Evolutionary conservation across 495 filamentous ascomycete genomes (phyloP).

Genomic region (Aspergillus heteromorphus): DNA sequence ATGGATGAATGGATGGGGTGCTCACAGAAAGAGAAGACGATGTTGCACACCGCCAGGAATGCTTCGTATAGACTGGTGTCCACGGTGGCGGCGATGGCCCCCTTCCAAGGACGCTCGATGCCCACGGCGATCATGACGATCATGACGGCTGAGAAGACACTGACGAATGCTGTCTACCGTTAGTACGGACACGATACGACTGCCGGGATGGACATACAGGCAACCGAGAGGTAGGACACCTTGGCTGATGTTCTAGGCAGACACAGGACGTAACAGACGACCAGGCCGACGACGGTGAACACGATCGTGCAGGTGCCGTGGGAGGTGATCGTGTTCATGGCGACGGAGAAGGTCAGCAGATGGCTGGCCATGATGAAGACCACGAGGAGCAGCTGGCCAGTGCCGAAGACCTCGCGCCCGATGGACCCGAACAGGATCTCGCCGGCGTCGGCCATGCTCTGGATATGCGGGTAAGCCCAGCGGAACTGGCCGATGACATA

Average conservation of each 20-base stretch:
- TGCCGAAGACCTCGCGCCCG: conserved; percentile 58
- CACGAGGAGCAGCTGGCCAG: conserved; percentile 56
- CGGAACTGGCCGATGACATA: conserved; percentile 64
- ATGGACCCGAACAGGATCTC: conserved; percentile 57
- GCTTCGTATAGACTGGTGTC: conserved; percentile 30
- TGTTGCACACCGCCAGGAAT: conserved; percentile 64
- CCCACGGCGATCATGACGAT: conserved; percentile 68
- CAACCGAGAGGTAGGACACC: conserved; percentile 58
- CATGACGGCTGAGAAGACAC: conserved; percentile 44
- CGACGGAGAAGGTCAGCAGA: conserved; percentile 67
- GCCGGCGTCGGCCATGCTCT: conserved; percentile 68
- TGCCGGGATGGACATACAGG: conserved; percentile 26
- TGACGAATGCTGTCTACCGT: conserved; percentile 21
- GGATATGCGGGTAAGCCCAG: conserved; percentile 53
- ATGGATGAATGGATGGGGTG: no score
- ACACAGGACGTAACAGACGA: conserved; percentile 56
- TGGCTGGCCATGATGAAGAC: conserved; percentile 71
- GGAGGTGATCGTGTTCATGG: conserved; percentile 60
- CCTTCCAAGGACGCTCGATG: conserved; percentile 35
- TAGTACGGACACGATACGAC: not conserved
- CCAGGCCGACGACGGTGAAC: conserved; percentile 58
- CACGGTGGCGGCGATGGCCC: conserved; percentile 24
- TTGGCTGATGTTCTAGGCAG: conserved; percentile 60
- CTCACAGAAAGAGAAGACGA: conserved; percentile 61
- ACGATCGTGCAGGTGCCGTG: conserved; percentile 63